Percentiles rank a stretch among this genome's conserved stretches.
phyloP scores from a whole-genome alignment of 179 eudicot genomes.

The Beta macrorhiza region DNA sequence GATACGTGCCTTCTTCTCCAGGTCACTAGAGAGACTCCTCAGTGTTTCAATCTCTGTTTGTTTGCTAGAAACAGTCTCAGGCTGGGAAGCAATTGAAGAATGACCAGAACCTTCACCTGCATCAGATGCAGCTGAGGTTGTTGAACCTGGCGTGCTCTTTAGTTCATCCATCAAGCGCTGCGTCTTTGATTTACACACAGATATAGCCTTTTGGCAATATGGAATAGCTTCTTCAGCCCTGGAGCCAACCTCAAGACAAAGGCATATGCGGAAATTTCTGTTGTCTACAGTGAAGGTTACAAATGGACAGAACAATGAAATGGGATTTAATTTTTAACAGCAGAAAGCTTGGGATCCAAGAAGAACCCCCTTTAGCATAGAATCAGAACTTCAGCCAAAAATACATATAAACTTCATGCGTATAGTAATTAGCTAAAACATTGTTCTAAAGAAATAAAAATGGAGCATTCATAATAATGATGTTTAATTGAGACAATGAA shows the following conservation, averaged over 20 bases:
- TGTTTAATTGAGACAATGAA: not conserved
- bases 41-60: constrained; percentile 73
- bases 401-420: not conserved
- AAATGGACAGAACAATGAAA: constrained; percentile 1
- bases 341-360: not conserved
- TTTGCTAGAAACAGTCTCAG: constrained; percentile 42
- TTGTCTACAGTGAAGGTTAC: constrained; percentile 44
- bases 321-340: not conserved
- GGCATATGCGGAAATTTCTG: constrained; percentile 85
- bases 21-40: constrained; percentile 54
- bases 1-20: constrained; percentile 82
- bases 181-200: constrained; percentile 73
- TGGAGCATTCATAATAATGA: not conserved
- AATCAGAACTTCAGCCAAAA: not conserved
- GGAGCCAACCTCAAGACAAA: constrained; percentile 78
- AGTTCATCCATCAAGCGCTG: constrained; percentile 60
- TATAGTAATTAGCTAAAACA: not conserved
- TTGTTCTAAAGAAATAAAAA: not conserved
- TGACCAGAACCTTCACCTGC: constrained; percentile 31
- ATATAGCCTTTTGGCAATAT: constrained; percentile 80
- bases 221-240: constrained; percentile 84
- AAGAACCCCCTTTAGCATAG: not conserved
- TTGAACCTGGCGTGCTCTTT: constrained; percentile 36
- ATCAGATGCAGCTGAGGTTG: constrained; percentile 37
- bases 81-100: constrained; percentile 40